Base-by-base conservation (phyloP, 768 basidiomycete species). In the Amanita fuliginea region DNA sequence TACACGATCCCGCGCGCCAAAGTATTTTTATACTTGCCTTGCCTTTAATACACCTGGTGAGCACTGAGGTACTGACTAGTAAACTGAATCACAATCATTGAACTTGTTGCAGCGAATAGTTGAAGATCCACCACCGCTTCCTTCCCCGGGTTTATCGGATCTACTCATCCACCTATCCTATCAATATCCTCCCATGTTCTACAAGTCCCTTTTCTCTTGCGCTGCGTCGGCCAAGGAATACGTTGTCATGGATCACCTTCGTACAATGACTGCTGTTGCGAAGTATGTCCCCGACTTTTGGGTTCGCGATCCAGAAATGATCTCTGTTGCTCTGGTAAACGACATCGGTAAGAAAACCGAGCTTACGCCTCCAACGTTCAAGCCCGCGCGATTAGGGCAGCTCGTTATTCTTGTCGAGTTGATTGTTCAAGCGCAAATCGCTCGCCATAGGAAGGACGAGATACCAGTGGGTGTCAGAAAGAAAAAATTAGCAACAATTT, bases 221-320 rank as follows among this genome's bases (percentile, higher is more conserved):
- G 82, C 86, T 0, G 77, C 77, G 2, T 78, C 83, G 0, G 68
- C 71, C 37, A 83, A 81, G 55, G 80, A 80, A 48, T 57, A 74
- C n/a, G 69, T 74, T 9, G 68, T 84, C 8, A 68, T 77, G 9
- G 77, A 75, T 47, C 76, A 85, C 52, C 71, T 86, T 0, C 72
- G 76, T 40, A 68, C 72, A 3, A 59, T 88, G 41, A 64, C 68
- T 11, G 68, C 74, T 1, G 55, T 83, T 48, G 67, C 76, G 4
- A 71, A 68, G 26, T 75, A 77, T 56, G 64, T 85, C 13, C 70
- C 75, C 2, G 77, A 79, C 52, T 77, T 81, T 55, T 87, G 83
- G 84, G 69, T 71, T 6, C 70, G 74, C 19, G 79, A 87, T 59
- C 68, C 78, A 5, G 86, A 87, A 56, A 88, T 89, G 85, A 66